Base-by-base conservation (phyloP, 2,329 filamentous ascomycete genomes). In the Berkeleyomyces basicola region DNA sequence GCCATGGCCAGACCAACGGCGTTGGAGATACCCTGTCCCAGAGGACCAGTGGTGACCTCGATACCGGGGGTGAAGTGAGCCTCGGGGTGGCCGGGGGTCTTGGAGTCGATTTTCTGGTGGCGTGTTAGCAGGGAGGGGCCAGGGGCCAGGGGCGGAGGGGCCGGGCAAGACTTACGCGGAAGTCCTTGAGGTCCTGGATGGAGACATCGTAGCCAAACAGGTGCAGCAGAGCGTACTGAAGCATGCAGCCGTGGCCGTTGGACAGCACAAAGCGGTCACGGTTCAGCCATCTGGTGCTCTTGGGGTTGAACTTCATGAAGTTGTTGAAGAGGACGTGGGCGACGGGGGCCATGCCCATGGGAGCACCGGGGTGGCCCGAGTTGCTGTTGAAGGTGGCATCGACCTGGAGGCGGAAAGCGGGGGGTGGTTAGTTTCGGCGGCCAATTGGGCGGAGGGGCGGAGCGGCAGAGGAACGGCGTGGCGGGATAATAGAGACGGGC, bases 231-330 rank as follows among this genome's bases (percentile, higher is more conserved):
- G 92, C 88, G 85, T 99, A 99, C 76, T 96, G 93, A 66, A 99
- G 89, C 91, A 99, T 96, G 84, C 93, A 99, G 70, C 87, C 93
- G 79, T 99, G 93, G 70, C 93, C 93, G 81, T 99, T 99, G 66
- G 93, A 99, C 74, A 99, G 90, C 67, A 99, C 90, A 73, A 99
- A 99, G 76, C 93, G 88, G 78, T 99, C 93, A 73, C 93, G 87
- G 84, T 97, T 97, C 71, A 93, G 72, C 91, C 91, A 99, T 68
- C 90, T 82, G 70, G 93, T 89, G 84, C 96, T 96, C 86, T 96
- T 95, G 71, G 93, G 93, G 86, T 97, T 99, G 84, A 96, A 99
- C 75, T 79, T 95, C 90, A 99, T 90, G 82, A 96, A 95, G 77
- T 93, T 95, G 84, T 96, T 95, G 81, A 89, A 99, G 68, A 99